Percentiles rank a stretch among this genome's conserved stretches.
phyloP scores from a whole-genome alignment of 1,284 basidiomycete species.

The Puccinia triticina region DNA sequence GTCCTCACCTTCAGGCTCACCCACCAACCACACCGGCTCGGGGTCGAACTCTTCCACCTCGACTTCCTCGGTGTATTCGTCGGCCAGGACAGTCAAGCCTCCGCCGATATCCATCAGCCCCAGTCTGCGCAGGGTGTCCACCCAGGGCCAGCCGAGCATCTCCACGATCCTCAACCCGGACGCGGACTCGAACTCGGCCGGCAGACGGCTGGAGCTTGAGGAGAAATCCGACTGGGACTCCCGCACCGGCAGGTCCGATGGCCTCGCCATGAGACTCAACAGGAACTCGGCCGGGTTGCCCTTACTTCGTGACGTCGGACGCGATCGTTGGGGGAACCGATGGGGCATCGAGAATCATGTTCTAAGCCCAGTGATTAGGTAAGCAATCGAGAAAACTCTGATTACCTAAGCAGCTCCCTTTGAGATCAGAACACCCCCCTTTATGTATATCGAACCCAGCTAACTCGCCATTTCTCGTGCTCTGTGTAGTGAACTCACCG shows the following conservation, averaged over 20 bases:
- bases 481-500: slow-evolving; percentile 32
- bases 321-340: slow-evolving; percentile 44
- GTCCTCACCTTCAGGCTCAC: slow-evolving; percentile 8
- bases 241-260: slow-evolving; percentile 29
- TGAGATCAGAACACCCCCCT: background rate
- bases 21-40: slow-evolving; percentile 8
- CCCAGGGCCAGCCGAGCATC: background rate
- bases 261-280: slow-evolving; percentile 22
- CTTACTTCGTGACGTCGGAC: slow-evolving; percentile 4
- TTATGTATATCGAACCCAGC: background rate
- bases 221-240: slow-evolving; percentile 25
- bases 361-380: slow-evolving; percentile 48
- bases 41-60: slow-evolving; percentile 1
- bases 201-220: slow-evolving; percentile 33
- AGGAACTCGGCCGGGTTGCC: background rate
- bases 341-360: slow-evolving; percentile 49
- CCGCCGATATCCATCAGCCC: slow-evolving; percentile 34
- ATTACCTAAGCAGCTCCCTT: background rate
- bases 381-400: background rate
- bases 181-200: background rate
- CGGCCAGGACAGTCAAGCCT: slow-evolving; percentile 22
- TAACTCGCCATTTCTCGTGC: background rate
- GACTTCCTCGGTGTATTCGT: background rate
- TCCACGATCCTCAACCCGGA: background rate
- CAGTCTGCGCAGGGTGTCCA: slow-evolving; percentile 11